phyloP scores from a whole-genome alignment of 129 eudicot species.

The Erigeron canadensis region DNA sequence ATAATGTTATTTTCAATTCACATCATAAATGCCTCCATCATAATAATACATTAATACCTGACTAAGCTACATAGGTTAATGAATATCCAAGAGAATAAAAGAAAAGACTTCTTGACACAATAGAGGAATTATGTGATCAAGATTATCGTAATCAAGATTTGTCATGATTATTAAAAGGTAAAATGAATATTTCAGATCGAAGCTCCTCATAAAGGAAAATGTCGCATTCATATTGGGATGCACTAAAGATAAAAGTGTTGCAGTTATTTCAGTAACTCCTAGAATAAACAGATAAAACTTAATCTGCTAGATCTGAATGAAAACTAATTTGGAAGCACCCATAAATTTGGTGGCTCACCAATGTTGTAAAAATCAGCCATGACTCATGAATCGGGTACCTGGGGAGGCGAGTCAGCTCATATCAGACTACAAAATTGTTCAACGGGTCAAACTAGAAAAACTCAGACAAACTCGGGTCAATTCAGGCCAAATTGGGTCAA shows the following conservation, averaged over 20 bases:
- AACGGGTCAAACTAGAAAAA: no score
- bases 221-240: not conserved
- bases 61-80: conserved; percentile 1
- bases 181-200: not conserved
- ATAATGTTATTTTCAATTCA: not conserved
- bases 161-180: not conserved
- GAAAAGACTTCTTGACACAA: not conserved
- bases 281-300: not conserved
- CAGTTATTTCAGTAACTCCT: not conserved
- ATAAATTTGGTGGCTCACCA: not conserved
- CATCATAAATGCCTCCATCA: conserved; percentile 8
- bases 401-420: no score
- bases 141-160: not conserved
- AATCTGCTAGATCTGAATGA: not conserved
- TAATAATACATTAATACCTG: conserved; percentile 2
- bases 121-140: not conserved
- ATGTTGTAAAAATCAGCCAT: not conserved
- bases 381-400: not conserved
- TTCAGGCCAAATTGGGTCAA: no score
- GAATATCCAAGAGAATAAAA: not conserved
- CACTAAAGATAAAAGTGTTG: not conserved
- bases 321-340: not conserved
- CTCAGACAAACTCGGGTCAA: no score
- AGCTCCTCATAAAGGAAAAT: not conserved
- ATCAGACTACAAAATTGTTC: no score